Base-by-base conservation (phyloP, 2,329 filamentous ascomycete genomes). In the Fusarium mundagurra region DNA sequence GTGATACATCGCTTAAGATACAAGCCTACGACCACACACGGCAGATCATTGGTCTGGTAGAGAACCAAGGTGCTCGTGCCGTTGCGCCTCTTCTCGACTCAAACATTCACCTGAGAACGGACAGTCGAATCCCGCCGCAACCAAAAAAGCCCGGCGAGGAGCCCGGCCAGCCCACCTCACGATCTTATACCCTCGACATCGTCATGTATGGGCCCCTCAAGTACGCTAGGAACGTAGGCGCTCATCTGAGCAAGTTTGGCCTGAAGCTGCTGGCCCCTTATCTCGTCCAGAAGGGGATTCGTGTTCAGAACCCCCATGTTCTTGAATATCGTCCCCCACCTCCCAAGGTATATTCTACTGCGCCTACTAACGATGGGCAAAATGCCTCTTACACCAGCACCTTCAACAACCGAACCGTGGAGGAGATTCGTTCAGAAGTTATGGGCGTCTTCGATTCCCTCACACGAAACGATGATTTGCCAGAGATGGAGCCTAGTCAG, bases 401-500 rank as follows among this genome's bases (percentile, higher is more conserved):
- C 10, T 70, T 83, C 6, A 81, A 83, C 43, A 83, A 80, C 54
- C 89, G 94, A 38, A 96, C 94, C 1, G 91, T 92, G 1, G 96
- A 98, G 77, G 95, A 98, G 82, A 92, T 98, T 67, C 92, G 93
- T 16, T 92, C 91, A 72, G 95, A 98, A 65, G 93, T 98, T 29
- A 89, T 94, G 81, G 91, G 91, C 47, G 94, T 98, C 80, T 98
- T 99, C 78, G 95, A 98, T 83, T 92, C 92, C 13, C 89, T 98
- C 44, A 89, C 92, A 33, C 92, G 92, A 76, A 91, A 88, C 16
- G 93, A 97, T 64, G 90, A 94, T 68, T 85, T 98, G 12, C 93
- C 93, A 0, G 89, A 92, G 73, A 91, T 92, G 84, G 91, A 96
- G 8, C 88, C 94, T 0, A 87, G 90, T 61, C 73, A 84, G 6